Percentiles rank a stretch among this genome's conserved stretches.
These are phyloP conservation scores for Picea mariana DNA, from an alignment of 83 land plant genomes.

Conservation along the genomic window DNA sequence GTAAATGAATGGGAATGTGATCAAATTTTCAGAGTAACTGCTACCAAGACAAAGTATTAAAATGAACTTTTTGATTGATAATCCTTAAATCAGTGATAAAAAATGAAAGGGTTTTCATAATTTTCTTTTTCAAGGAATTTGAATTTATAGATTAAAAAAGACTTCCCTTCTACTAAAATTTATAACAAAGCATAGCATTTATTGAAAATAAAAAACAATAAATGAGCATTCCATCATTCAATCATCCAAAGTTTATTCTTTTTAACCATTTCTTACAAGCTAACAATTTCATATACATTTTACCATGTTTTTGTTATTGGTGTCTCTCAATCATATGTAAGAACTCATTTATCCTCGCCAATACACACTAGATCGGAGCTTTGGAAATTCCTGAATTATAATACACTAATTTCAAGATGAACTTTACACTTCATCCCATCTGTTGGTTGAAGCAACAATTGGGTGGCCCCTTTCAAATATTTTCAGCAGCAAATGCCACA, in stretches of 20 bases:
- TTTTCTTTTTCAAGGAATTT: too few species aligned
- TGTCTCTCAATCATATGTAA: not conserved
- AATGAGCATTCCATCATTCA: not conserved
- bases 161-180: not conserved
- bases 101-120: too few species aligned
- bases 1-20: too few species aligned
- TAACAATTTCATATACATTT: too few species aligned
- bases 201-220: not conserved
- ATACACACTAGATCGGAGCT: not conserved
- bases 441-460: not conserved
- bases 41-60: too few species aligned
- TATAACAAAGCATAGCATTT: slow-evolving; percentile 7
- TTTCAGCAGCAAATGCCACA: not conserved
- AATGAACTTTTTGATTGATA: too few species aligned
- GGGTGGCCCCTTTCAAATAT: not conserved
- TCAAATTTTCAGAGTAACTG: too few species aligned
- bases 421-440: not conserved
- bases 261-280: not conserved
- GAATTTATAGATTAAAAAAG: too few species aligned
- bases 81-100: too few species aligned
- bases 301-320: too few species aligned
- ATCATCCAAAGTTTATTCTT: not conserved
- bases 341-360: not conserved
- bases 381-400: not conserved
- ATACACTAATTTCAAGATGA: not conserved